Percentiles rank a stretch among this genome's conserved stretches.
phyloP scores from a whole-genome alignment of 441 rosid genomes.

The Brassica hybrid region DNA sequence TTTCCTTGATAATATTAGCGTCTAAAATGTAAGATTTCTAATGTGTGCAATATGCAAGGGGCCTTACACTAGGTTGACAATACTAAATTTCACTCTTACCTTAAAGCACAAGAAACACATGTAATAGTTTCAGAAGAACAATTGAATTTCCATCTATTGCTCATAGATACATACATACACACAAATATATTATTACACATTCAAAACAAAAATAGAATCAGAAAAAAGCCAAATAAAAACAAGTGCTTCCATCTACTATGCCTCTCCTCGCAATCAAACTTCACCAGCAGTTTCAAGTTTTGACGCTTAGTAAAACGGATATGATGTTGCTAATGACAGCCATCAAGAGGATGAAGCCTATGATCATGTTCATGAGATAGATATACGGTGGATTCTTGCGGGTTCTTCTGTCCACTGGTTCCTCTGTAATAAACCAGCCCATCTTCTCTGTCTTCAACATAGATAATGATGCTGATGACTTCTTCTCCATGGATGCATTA shows the following conservation, averaged over 20 bases:
- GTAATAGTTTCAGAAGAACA: conserved; percentile 18
- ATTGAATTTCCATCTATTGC: not conserved
- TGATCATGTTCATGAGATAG: conserved; percentile 22
- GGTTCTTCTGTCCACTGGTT: conserved; percentile 12
- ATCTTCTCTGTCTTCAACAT: conserved; percentile 25
- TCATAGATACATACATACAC: not conserved
- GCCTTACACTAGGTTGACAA: too few species aligned
- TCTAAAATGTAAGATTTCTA: too few species aligned
- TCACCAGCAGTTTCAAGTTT: not conserved
- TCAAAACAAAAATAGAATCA: not conserved
- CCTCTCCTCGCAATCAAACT: conserved; percentile 9
- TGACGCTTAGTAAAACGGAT: conserved; percentile 4
- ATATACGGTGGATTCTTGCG: not conserved
- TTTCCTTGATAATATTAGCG: too few species aligned
- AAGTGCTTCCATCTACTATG: conserved; percentile 4
- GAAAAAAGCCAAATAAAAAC: not conserved
- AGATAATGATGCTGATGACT: not conserved
- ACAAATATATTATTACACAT: not conserved
- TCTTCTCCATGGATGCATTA: not conserved
- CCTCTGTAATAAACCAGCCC: conserved; percentile 14
- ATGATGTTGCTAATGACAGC: conserved; percentile 15
- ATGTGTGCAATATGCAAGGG: too few species aligned
- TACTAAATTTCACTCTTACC: not conserved
- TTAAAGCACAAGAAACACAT: conserved; percentile 15
- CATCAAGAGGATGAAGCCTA: conserved; percentile 29